Evolutionary conservation across 2,329 filamentous ascomycete species (phyloP), one percentile per base, ranked within the genome.

Genomic region (Cordyceps militaris): DNA sequence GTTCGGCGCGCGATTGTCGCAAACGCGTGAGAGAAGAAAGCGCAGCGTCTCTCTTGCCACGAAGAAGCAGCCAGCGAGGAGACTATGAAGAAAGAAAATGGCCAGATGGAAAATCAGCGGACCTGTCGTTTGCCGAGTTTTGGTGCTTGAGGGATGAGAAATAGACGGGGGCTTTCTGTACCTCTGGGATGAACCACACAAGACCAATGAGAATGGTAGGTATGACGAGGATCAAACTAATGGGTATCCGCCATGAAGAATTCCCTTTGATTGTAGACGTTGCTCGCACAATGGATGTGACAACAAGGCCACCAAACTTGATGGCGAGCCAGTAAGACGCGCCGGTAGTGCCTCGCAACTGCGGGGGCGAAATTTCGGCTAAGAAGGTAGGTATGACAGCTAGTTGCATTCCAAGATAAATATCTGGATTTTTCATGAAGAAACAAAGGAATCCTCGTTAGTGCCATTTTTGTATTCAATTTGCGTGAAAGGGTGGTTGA

Each of bases 331-430:
- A 66, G 49, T 71, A 72, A 2, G 66, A 64, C 2, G 62, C 64
- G 9, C 70, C 69, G 8, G 66, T 63, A 13, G 67, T 59, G 2
- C 69, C 69, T n/a, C 70, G 65, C 7, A 66, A 60, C 8, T 60
- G 59, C 0, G 60, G 59, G 0, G 68, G 69, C 0, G 66, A 65
- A 24, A 70, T 65, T 56, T 72, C 69, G 6, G 68, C 66, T 52
- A 70, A 66, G 43, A 65, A 65, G 1, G 69, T 62, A 1, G 71
- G 72, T 2, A 73, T 67, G 2, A 68, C 63, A 0, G 70, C 65
- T 3, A 73, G 62, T 59, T 74, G 71, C 66, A 73, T 73, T 10
- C 71, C 72, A 21, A 73, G 63, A 56, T 74, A 74, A 14, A 70
- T 52, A 51, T 73, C 30, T 50, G 36, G 5, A 34, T 10, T 48